Percentiles rank a stretch among this genome's conserved stretches.
Evolutionary conservation across 1,284 basidiomycete species (phyloP).

Genomic region (Malassezia vespertilionis): DNA sequence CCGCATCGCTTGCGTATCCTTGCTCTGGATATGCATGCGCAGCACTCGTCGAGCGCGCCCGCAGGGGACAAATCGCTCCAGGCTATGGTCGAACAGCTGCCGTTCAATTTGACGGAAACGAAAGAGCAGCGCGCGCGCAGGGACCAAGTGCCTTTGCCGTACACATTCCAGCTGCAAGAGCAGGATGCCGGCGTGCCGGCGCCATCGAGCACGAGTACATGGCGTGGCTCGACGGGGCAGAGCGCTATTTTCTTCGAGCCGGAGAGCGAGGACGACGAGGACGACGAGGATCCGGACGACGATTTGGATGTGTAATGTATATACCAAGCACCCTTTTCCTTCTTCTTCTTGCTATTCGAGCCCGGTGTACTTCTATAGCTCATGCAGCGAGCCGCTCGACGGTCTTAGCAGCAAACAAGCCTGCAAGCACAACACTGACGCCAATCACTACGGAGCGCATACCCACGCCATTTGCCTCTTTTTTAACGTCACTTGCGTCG

Average conservation of each 20-base stretch:
- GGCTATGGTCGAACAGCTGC: constrained; percentile 21
- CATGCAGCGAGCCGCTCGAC: too few relatives aligned
- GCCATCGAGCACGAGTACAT: neutral
- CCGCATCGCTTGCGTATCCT: constrained; percentile 4
- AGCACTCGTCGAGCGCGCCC: neutral
- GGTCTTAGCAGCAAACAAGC: constrained; percentile 5
- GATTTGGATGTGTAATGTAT: constrained; percentile 35
- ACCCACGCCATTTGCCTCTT: neutral
- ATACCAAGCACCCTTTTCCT: too few relatives aligned
- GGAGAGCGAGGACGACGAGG: constrained; percentile 39
- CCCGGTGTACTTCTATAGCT: too few relatives aligned
- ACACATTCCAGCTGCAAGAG: constrained; percentile 26
- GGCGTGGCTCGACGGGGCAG: constrained; percentile 28
- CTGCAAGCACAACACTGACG: neutral
- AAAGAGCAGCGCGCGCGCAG: constrained; percentile 22
- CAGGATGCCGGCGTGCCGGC: too few relatives aligned
- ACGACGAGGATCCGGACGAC: constrained; percentile 42
- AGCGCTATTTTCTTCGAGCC: constrained; percentile 41
- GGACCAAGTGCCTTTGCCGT: constrained; percentile 32
- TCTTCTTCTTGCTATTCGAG: too few relatives aligned
- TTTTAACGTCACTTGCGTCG: too few relatives aligned
- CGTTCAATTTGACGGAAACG: constrained; percentile 35
- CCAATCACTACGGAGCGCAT: too few relatives aligned
- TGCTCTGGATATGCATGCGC: constrained; percentile 1
- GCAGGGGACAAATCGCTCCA: constrained; percentile 12